Evolutionary conservation across 2,329 filamentous ascomycete genomes (phyloP), one percentile per base, ranked within the genome.

Genomic region (Penicillium capsulatum): DNA sequence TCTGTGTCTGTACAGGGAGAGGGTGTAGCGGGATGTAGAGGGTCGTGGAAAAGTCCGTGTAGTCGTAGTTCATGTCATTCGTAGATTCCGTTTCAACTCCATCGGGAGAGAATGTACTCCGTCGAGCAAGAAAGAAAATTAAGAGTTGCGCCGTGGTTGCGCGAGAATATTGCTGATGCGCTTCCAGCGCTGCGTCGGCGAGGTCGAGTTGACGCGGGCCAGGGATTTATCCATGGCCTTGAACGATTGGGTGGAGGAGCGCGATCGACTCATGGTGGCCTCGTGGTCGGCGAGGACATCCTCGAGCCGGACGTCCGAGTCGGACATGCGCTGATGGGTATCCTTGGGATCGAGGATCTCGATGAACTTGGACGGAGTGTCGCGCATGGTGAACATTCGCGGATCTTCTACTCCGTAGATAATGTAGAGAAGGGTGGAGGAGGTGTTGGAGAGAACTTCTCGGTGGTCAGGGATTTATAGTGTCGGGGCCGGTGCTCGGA

Each of bases 201-300:
- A 58, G 7, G 47, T 47, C 7, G 53, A 51, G 22, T 42, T 42
- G 3, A 41, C 41, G 7, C 56, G 55, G 11, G 53, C 48, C 17
- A 53, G 28, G 16, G 55, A 44, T 32, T 58, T 59, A 36, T 61
- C 59, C 34, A 61, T 57, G 33, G 54, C 51, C 40, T 64, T 63
- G 30, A 52, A 51, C 9, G 56, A 62, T 40, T 61, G 51, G 26
- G 67, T 60, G 10, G 63, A 60, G 28, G 64, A 63, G 41, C 63
- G 55, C 14, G 58, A 54, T 36, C 65, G 53, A 19, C 34, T 28
- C 45, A 59, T 47, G 44, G 60, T 52, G 32, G 64, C 61, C 52
- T 68, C 60, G 36, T 66, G 60, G 34, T 63, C 59, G 41, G 63
- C 66, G 13, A 70, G 59, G 43, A 70, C 65, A 34, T 70, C 66